phyloP scores from a whole-genome alignment of 768 basidiomycete genomes.

The Stropharia rugosoannulata region DNA sequence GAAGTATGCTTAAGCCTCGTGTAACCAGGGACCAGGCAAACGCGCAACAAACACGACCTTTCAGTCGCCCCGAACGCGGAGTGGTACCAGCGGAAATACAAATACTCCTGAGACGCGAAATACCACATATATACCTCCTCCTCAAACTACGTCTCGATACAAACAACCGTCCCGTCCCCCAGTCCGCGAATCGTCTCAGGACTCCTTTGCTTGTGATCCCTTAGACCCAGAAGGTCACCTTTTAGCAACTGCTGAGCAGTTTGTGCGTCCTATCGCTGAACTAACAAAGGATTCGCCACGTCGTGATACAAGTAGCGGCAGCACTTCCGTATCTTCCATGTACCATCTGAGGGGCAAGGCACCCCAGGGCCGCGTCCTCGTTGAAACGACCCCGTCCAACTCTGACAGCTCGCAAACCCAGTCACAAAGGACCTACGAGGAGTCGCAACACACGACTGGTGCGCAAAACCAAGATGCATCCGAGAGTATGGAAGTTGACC shows the following conservation, averaged over 20 bases:
- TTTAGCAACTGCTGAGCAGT: constrained; percentile 46
- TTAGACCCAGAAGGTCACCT: constrained; percentile 46
- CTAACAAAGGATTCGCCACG: constrained; percentile 32
- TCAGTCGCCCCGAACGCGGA: constrained; percentile 17
- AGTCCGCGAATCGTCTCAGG: constrained; percentile 41
- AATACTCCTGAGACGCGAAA: constrained; percentile 16
- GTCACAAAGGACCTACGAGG: constrained; percentile 15
- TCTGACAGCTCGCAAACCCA: constrained; percentile 36
- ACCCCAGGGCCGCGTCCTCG: constrained; percentile 32
- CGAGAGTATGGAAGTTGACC: neutral
- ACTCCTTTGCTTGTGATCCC: constrained; percentile 59
- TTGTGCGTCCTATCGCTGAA: constrained; percentile 59
- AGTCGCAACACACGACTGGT: neutral
- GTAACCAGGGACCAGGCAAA: constrained; percentile 14
- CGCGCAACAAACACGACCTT: constrained; percentile 19
- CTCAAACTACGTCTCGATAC: constrained; percentile 14
- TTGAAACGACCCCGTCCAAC: constrained; percentile 52
- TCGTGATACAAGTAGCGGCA: constrained; percentile 20
- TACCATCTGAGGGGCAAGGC: constrained; percentile 1
- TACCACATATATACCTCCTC: constrained; percentile 17
- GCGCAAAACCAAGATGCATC: neutral
- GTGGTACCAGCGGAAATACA: constrained; percentile 5
- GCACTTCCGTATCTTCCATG: constrained; percentile 8
- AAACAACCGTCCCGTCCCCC: constrained; percentile 16
- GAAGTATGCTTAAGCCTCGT: neutral